These are phyloP conservation scores for Aureobasidium sp. DNA, from an alignment of 2,329 filamentous ascomycete genomes.

Conservation along the genomic window DNA sequence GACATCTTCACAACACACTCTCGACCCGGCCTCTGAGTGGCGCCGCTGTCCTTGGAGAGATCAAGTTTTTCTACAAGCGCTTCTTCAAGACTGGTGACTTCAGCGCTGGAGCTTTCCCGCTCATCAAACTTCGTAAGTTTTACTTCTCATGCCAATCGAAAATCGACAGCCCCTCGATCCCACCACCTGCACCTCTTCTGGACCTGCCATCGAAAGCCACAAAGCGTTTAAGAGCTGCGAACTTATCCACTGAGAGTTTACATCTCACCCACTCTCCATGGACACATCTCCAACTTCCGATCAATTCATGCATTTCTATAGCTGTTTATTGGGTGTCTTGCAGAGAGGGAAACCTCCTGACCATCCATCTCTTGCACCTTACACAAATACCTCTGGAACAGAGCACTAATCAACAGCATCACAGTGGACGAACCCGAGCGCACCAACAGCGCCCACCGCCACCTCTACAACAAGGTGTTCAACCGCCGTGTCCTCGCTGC, in stretches of 20 bases:
- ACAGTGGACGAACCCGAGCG: neutral
- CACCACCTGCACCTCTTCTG: accelerated
- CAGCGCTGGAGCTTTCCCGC: neutral
- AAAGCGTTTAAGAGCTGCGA: neutral
- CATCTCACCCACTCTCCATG: neutral
- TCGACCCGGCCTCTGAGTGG: neutral
- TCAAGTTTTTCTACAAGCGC: neutral
- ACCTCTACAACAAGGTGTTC: neutral
- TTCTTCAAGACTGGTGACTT: neutral
- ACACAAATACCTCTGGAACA: too few relatives aligned
- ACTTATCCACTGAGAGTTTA: neutral
- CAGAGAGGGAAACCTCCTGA: too few relatives aligned
- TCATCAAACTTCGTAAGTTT: neutral
- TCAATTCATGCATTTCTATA: neutral
- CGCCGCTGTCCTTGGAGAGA: neutral
- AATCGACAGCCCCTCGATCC: neutral
- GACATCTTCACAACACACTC: neutral
- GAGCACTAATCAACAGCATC: neutral
- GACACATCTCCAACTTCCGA: neutral
- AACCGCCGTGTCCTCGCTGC: neutral
- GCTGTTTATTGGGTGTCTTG: neutral
- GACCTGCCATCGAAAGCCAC: neutral
- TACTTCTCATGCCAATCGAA: too few relatives aligned
- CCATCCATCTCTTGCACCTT: neutral
- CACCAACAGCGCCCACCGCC: neutral